A percentile compares a stretch with the other conserved stretches of the same genome.
phyloP scores from a whole-genome alignment of 2,329 filamentous ascomycete genomes.

The Pleomassaria siparia region DNA sequence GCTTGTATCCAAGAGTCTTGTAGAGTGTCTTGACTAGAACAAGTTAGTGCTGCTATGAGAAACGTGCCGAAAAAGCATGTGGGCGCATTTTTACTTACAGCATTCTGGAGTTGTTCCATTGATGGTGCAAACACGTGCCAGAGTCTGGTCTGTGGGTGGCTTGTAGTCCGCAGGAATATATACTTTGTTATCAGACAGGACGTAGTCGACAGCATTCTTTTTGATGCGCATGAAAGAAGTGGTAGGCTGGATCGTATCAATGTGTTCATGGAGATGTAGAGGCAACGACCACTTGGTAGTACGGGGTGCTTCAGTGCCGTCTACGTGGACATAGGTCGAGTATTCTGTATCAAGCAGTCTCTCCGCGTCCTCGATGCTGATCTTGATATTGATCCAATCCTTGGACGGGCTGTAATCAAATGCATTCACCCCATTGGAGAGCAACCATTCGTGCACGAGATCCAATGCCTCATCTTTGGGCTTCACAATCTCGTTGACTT shows the following conservation, averaged over 20 bases:
- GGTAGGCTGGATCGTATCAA: conserved; percentile 59
- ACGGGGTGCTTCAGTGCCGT: conserved; percentile 51
- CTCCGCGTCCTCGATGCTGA: conserved; percentile 53
- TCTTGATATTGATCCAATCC: conserved; percentile 56
- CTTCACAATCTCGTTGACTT: conserved; percentile 53
- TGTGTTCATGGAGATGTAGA: conserved; percentile 54
- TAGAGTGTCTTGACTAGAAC: conserved; percentile 34
- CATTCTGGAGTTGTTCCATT: conserved; percentile 48
- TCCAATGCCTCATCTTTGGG: conserved; percentile 52
- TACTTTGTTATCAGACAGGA: neutral
- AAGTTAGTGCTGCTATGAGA: conserved; percentile 32
- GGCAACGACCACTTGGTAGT: conserved; percentile 58
- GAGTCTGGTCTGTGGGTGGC: neutral
- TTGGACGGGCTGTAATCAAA: conserved; percentile 50
- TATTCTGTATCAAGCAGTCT: conserved; percentile 49
- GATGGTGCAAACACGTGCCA: conserved; percentile 28
- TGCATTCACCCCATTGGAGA: conserved; percentile 49
- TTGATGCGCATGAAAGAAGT: conserved; percentile 54
- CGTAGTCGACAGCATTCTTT: neutral
- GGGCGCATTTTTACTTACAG: conserved; percentile 15
- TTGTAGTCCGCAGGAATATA: neutral
- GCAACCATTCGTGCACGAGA: conserved; percentile 55
- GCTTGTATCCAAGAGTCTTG: neutral
- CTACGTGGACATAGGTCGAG: conserved; percentile 49
- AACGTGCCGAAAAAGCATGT: neutral